phyloP scores from a whole-genome alignment of 495 filamentous ascomycete genomes.

The Daldinia loculata region DNA sequence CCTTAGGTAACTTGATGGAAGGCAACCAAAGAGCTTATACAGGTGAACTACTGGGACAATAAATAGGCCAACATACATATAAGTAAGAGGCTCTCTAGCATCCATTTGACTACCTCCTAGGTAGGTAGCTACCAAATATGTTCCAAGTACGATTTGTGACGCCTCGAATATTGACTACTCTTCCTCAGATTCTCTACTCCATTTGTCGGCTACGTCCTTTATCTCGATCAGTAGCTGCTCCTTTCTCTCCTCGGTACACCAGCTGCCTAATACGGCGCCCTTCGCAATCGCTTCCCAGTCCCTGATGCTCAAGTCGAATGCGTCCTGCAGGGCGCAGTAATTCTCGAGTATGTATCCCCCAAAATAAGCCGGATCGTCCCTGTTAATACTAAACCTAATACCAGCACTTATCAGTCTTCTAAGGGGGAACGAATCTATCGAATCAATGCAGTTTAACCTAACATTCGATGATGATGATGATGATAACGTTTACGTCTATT shows the following conservation, averaged over 20 bases:
- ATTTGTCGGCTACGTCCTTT: conserved; percentile 38
- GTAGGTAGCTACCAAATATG: neutral
- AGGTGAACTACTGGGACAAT: too few species aligned
- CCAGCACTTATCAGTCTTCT: conserved; percentile 70
- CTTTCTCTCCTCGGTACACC: conserved; percentile 61
- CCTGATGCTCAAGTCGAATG: conserved; percentile 64
- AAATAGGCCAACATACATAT: too few species aligned
- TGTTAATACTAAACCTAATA: conserved; percentile 74
- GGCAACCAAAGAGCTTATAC: too few species aligned
- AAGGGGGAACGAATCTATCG: conserved; percentile 68
- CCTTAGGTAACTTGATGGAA: too few species aligned
- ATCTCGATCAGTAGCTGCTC: conserved; percentile 52
- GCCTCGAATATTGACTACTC: neutral
- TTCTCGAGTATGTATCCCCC: conserved; percentile 79
- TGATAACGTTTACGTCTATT: too few species aligned
- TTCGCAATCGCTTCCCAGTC: conserved; percentile 73
- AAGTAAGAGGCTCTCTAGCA: too few species aligned
- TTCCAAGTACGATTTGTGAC: neutral
- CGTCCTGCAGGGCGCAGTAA: conserved; percentile 78
- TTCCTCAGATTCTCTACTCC: conserved; percentile 8
- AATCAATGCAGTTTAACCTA: conserved; percentile 64
- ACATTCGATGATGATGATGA: too few species aligned
- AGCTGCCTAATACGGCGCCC: conserved; percentile 70
- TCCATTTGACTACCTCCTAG: neutral
- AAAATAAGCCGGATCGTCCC: conserved; percentile 85